phyloP scores from a whole-genome alignment of 345 rosid species.

The Zanthoxylum bungeanum region DNA sequence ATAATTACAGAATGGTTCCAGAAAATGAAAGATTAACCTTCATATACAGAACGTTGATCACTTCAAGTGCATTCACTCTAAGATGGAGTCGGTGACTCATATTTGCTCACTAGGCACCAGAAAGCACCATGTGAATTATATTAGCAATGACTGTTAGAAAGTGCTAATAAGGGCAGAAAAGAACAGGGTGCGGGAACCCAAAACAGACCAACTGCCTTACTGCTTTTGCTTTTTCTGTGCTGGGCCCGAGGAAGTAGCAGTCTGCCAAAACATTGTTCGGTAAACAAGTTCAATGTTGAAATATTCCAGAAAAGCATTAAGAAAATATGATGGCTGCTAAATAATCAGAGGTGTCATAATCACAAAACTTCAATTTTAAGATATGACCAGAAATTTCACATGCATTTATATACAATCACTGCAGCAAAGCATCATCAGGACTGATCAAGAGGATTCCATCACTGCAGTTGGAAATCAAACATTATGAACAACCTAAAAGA shows the following conservation, averaged over 20 bases:
- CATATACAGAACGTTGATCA: not conserved
- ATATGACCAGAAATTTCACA: not conserved
- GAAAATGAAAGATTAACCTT: not conserved
- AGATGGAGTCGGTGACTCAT: not conserved
- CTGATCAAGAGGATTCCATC: too few species aligned
- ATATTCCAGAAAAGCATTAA: not conserved
- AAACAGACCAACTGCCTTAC: constrained; percentile 10
- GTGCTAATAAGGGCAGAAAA: not conserved
- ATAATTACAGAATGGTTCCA: not conserved
- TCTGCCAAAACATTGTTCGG: constrained; percentile 31
- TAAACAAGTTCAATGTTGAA: not conserved
- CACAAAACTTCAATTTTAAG: not conserved
- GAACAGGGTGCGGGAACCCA: not conserved
- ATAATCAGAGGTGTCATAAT: not conserved
- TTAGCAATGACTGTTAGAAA: not conserved
- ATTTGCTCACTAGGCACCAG: not conserved
- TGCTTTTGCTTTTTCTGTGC: constrained; percentile 53
- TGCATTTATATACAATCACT: too few species aligned
- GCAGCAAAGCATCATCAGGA: too few species aligned
- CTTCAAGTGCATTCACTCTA: not conserved
- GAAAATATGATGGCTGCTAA: not conserved
- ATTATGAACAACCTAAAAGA: too few species aligned
- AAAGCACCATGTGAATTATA: not conserved
- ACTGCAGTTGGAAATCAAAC: too few species aligned
- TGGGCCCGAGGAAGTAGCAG: constrained; percentile 27